Percentiles rank a stretch among this genome's conserved stretches.
These are phyloP conservation scores for Protomyces pachydermus DNA, from an alignment of 1,139 yeast genomes.

Conservation along the genomic window DNA sequence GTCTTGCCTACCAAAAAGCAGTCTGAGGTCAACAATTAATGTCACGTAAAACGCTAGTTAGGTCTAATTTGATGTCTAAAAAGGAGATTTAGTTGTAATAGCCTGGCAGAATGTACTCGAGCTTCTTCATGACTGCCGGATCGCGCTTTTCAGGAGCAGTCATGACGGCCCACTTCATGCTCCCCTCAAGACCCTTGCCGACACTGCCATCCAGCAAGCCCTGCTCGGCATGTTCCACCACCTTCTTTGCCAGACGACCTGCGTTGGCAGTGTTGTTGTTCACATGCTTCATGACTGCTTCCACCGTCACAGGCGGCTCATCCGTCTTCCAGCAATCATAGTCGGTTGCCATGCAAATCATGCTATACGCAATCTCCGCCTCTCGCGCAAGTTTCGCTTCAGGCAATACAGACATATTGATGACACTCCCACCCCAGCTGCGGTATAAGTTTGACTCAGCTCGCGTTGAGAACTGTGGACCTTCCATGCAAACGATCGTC, in stretches of 20 bases:
- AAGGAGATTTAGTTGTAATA: slow-evolving; percentile 44
- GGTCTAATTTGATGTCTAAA: too few species aligned
- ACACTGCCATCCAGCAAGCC: slow-evolving; percentile 44
- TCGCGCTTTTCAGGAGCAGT: slow-evolving; percentile 75
- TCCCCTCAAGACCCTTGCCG: slow-evolving; percentile 48
- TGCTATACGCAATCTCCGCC: slow-evolving; percentile 93
- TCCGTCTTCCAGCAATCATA: slow-evolving; percentile 97
- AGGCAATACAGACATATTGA: slow-evolving; percentile 91
- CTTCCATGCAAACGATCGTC: slow-evolving; percentile 94
- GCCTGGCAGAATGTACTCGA: slow-evolving; percentile 88
- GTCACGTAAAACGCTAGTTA: not conserved
- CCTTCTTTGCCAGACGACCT: slow-evolving; percentile 49
- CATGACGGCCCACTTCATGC: slow-evolving; percentile 75
- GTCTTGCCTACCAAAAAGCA: slow-evolving; percentile 1
- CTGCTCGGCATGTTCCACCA: slow-evolving; percentile 61
- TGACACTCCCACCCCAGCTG: slow-evolving; percentile 88
- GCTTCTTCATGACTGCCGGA: slow-evolving; percentile 65
- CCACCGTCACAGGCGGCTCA: slow-evolving; percentile 95
- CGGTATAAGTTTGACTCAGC: slow-evolving; percentile 92
- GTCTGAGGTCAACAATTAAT: not conserved
- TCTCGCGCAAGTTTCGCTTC: slow-evolving; percentile 95
- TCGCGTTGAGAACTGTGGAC: slow-evolving; percentile 94
- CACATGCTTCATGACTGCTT: slow-evolving; percentile 86
- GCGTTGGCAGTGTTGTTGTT: slow-evolving; percentile 86
- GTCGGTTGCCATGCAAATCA: slow-evolving; percentile 98